Percentiles rank a stretch among this genome's conserved stretches.
Conservation (phyloP, 2,329 filamentous ascomycete genomes). For the Bimuria novae-zelandiae region DNA sequence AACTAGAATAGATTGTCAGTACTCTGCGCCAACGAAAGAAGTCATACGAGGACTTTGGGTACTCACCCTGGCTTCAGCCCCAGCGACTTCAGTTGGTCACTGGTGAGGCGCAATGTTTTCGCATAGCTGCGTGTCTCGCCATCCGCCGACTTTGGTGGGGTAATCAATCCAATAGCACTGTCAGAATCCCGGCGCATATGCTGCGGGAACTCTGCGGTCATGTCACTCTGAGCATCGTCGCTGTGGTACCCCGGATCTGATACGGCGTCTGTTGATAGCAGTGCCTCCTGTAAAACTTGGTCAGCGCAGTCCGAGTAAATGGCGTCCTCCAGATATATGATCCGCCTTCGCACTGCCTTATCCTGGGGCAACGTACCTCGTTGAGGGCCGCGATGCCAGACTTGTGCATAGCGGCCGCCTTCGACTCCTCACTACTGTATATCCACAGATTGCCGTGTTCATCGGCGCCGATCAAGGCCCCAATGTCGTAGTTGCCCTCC, state of each 20-base stretch:
- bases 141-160: constrained; percentile 59
- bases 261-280: constrained; percentile 73
- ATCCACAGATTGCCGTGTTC: constrained; percentile 99
- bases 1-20: constrained; percentile 29
- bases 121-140: constrained; percentile 86
- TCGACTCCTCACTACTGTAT: constrained; percentile 96
- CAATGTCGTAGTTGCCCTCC: constrained; percentile 94
- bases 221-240: constrained; percentile 71
- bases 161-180: constrained; percentile 68
- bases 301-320: background rate
- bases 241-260: constrained; percentile 97
- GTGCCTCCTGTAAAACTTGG: constrained; percentile 37
- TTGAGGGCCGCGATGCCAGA: constrained; percentile 58
- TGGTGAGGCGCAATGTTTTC: constrained; percentile 93
- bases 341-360: background rate
- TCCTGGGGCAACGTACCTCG: constrained; percentile 25
- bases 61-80: constrained; percentile 71
- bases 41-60: no score
- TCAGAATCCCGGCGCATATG: constrained; percentile 72
- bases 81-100: constrained; percentile 88
- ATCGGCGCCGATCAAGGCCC: constrained; percentile 91
- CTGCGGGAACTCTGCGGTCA: constrained; percentile 54
- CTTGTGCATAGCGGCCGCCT: constrained; percentile 78
- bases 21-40: no score
- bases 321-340: no score